Conservation (phyloP, 2,329 filamentous ascomycete genomes). For the Neopestalotiopsis rosae region DNA sequence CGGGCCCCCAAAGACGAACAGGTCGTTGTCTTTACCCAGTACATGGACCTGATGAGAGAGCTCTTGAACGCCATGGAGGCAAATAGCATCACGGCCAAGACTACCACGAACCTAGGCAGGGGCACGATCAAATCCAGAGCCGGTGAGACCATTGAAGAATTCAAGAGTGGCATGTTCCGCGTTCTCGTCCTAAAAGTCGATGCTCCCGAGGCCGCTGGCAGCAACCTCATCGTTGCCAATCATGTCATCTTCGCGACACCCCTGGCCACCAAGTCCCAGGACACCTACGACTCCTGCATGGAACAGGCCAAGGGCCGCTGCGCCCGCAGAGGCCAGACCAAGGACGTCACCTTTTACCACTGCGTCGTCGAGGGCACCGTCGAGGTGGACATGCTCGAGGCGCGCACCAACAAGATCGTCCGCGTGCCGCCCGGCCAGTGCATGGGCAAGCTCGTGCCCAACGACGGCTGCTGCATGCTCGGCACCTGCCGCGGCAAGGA, state of each 20-base stretch:
- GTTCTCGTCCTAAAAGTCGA: constrained; percentile 45
- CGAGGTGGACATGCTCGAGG: constrained; percentile 46
- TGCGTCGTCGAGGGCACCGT: constrained; percentile 43
- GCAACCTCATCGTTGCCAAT: constrained; percentile 47
- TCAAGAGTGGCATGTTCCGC: constrained; percentile 32
- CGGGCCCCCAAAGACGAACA: constrained; percentile 24
- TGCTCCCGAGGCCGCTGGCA: constrained; percentile 44
- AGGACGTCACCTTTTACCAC: constrained; percentile 44
- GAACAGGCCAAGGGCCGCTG: constrained; percentile 46
- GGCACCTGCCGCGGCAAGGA: not conserved
- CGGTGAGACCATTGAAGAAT: constrained; percentile 26
- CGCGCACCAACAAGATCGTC: constrained; percentile 26
- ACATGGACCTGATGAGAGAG: constrained; percentile 32
- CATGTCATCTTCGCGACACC: constrained; percentile 48
- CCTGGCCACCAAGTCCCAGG: constrained; percentile 35
- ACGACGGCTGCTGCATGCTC: not conserved
- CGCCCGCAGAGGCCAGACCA: constrained; percentile 45
- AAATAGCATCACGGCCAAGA: constrained; percentile 23
- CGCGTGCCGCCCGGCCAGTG: constrained; percentile 21
- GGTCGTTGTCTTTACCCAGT: constrained; percentile 46
- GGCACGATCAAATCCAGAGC: not conserved
- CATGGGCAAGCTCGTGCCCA: constrained; percentile 20
- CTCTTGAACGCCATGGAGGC: constrained; percentile 27
- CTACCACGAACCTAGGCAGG: not conserved
- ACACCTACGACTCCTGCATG: constrained; percentile 41